Conservation (phyloP, 495 filamentous ascomycete genomes). For the Penicillium lividum region DNA sequence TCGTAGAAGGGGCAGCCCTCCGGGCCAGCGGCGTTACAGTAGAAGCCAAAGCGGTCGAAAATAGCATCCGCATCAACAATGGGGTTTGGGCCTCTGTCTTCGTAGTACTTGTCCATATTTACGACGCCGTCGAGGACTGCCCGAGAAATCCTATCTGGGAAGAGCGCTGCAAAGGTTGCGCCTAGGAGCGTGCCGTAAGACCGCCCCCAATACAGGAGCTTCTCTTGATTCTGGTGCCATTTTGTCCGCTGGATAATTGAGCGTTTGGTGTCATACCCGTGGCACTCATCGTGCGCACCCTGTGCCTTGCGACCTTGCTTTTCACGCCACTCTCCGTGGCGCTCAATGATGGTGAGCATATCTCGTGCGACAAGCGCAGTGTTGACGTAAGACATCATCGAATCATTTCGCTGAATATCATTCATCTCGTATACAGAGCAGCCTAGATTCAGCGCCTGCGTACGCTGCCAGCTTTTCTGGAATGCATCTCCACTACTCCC, state of each 20-base stretch:
- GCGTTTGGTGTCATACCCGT: constrained; percentile 34
- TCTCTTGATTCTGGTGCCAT: constrained; percentile 42
- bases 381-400: constrained; percentile 49
- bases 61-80: constrained; percentile 52
- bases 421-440: constrained; percentile 36
- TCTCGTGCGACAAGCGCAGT: constrained; percentile 51
- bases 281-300: constrained; percentile 24
- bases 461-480: constrained; percentile 51
- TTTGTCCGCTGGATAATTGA: constrained; percentile 28
- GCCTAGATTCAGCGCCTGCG: constrained; percentile 41
- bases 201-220: constrained; percentile 63
- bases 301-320: constrained; percentile 34
- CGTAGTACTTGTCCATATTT: constrained; percentile 49
- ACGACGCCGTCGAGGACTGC: constrained; percentile 57
- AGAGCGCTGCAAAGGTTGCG: constrained; percentile 55
- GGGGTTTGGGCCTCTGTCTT: constrained; percentile 40
- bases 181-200: constrained; percentile 71
- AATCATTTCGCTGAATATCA: constrained; percentile 26
- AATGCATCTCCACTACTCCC: constrained; percentile 35
- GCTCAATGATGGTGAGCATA: constrained; percentile 54
- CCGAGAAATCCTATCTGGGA: constrained; percentile 51
- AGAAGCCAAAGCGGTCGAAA: constrained; percentile 46
- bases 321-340: constrained; percentile 47
- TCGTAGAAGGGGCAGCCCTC: constrained; percentile 45
- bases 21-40: constrained; percentile 48